phyloP scores from a whole-genome alignment of 306 rosid genomes.

The Pyrus bretschneideri region DNA sequence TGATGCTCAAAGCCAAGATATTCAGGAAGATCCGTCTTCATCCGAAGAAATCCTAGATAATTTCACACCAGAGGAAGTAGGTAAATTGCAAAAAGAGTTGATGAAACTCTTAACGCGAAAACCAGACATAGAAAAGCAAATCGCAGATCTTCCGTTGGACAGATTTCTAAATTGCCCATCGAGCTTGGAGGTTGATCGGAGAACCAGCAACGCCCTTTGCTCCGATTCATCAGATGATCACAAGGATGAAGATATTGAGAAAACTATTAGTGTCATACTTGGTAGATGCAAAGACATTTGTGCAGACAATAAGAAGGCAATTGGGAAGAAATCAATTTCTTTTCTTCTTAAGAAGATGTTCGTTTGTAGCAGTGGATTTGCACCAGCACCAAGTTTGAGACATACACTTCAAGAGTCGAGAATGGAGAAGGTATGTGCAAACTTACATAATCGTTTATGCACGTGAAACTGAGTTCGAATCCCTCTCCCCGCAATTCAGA shows the following conservation, averaged over 20 bases:
- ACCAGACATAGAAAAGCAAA: constrained; percentile 59
- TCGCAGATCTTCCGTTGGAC: constrained; percentile 82
- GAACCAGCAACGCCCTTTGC: constrained; percentile 59
- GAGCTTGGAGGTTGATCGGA: constrained; percentile 86
- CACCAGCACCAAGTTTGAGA: constrained; percentile 68
- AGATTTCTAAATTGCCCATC: constrained; percentile 97
- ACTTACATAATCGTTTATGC: neutral
- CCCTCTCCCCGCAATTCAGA: neutral
- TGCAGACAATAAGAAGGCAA: constrained; percentile 50
- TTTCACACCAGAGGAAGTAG: constrained; percentile 89
- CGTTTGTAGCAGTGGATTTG: constrained; percentile 80
- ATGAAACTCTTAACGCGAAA: constrained; percentile 67
- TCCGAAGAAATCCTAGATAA: constrained; percentile 46
- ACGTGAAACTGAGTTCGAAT: neutral
- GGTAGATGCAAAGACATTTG: constrained; percentile 76
- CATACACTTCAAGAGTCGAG: constrained; percentile 82
- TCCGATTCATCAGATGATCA: constrained; percentile 32
- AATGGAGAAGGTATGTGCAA: constrained; percentile 82
- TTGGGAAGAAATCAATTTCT: constrained; percentile 83
- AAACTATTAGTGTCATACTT: constrained; percentile 74
- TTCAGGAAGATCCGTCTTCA: constrained; percentile 52
- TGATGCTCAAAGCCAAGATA: constrained; percentile 18
- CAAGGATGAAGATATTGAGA: constrained; percentile 76
- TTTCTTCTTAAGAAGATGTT: constrained; percentile 86
- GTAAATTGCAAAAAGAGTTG: constrained; percentile 72